A percentile compares a stretch with the other conserved stretches of the same genome.
These are phyloP conservation scores for Populus hybrid DNA, from an alignment of 441 rosid genomes.

Conservation along the genomic window DNA sequence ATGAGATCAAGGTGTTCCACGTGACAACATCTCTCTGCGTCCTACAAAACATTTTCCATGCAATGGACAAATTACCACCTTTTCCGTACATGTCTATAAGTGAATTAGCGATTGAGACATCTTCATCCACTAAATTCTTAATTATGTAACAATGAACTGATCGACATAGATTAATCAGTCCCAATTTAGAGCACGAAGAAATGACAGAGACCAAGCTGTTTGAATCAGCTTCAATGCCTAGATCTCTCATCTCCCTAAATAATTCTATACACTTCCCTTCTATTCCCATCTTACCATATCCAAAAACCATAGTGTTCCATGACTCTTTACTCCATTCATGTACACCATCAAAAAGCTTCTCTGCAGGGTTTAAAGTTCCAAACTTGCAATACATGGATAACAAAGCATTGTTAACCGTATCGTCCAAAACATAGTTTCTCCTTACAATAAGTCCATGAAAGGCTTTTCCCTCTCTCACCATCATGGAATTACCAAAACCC, in stretches of 20 bases:
- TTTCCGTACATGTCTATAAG: conserved; percentile 79
- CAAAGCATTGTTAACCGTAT: conserved; percentile 39
- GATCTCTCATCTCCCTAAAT: conserved; percentile 47
- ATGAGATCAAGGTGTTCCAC: conserved; percentile 66
- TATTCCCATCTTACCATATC: conserved; percentile 43
- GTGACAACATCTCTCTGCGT: conserved; percentile 45
- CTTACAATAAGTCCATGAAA: conserved; percentile 53
- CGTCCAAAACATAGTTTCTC: conserved; percentile 33
- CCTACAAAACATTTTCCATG: conserved; percentile 49
- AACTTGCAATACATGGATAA: conserved; percentile 61
- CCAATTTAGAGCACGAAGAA: conserved; percentile 55
- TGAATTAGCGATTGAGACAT: conserved; percentile 59
- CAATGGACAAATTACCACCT: conserved; percentile 34
- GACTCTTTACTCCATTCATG: conserved; percentile 44
- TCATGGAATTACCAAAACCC: conserved; percentile 42
- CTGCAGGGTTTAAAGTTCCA: conserved; percentile 38
- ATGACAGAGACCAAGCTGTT: conserved; percentile 57
- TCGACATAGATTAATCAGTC: conserved; percentile 34
- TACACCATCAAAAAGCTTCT: conserved; percentile 54
- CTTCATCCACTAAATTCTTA: conserved; percentile 42
- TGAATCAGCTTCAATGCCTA: conserved; percentile 47
- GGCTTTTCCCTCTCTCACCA: conserved; percentile 40
- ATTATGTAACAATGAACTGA: conserved; percentile 48
- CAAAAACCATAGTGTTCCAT: conserved; percentile 58
- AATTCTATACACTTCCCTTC: conserved; percentile 51